These are phyloP conservation scores for Fusarium aywerte DNA, from an alignment of 2,329 filamentous ascomycete species.

Conservation along the genomic window DNA sequence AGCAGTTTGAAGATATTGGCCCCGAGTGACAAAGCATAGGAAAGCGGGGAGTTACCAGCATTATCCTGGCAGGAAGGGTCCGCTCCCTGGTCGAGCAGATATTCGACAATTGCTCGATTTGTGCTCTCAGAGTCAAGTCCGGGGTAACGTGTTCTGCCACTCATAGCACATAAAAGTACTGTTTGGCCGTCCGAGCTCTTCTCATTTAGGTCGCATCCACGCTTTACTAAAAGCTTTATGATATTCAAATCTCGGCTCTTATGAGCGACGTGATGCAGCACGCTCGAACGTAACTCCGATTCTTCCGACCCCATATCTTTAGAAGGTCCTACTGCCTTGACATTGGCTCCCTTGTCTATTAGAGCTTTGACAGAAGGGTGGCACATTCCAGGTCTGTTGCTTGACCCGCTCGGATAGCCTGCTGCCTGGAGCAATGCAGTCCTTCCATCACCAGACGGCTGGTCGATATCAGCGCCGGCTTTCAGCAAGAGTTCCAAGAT, in stretches of 20 bases:
- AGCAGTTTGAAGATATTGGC: slow-evolving; percentile 11
- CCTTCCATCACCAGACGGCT: neutral
- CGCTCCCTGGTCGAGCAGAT: slow-evolving; percentile 29
- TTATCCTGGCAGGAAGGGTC: slow-evolving; percentile 11
- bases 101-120: slow-evolving; percentile 11
- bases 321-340: neutral
- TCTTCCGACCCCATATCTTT: rapidly evolving
- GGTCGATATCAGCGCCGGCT: slow-evolving; percentile 28
- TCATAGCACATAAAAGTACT: neutral
- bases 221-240: slow-evolving; percentile 25
- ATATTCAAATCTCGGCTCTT: neutral
- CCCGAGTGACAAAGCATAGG: neutral
- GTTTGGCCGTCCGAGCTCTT: neutral
- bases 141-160: no score
- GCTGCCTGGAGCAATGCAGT: slow-evolving; percentile 16
- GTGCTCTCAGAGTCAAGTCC: neutral
- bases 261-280: slow-evolving; percentile 8
- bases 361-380: slow-evolving; percentile 11
- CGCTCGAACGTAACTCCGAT: neutral
- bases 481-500: slow-evolving; percentile 24
- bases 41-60: neutral
- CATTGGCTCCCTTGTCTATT: slow-evolving; percentile 20
- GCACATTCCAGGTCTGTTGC: neutral
- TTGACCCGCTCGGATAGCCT: no score
- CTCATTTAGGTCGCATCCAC: slow-evolving; percentile 26